phyloP scores from a whole-genome alignment of 2,329 filamentous ascomycete species.

The Clonostachys rhizophaga region DNA sequence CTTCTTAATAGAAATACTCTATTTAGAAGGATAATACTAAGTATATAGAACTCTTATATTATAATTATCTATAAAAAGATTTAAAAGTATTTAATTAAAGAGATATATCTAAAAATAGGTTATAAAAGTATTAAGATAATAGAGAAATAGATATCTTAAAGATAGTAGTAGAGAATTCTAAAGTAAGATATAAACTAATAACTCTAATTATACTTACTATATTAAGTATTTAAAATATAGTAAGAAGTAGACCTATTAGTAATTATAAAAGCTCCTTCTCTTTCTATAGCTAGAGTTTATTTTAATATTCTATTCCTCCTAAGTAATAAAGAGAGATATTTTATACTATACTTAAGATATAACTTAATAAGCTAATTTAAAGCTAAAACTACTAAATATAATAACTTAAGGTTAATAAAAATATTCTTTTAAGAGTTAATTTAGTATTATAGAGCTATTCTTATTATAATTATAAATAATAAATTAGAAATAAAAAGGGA shows the following conservation, averaged over 20 bases:
- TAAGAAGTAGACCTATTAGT: not conserved
- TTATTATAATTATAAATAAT: not conserved
- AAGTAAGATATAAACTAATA: too few relatives aligned
- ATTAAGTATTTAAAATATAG: not conserved
- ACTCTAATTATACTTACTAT: not conserved
- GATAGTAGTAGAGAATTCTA: too few relatives aligned
- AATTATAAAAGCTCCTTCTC: not conserved
- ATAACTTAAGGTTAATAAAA: too few relatives aligned
- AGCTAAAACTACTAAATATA: too few relatives aligned
- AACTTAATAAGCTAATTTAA: too few relatives aligned
- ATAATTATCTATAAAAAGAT: not conserved
- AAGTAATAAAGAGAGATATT: not conserved
- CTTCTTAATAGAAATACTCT: not conserved
- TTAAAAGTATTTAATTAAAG: not conserved
- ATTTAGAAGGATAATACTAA: not conserved
- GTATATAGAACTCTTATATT: not conserved
- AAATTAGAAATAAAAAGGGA: not conserved
- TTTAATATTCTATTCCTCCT: not conserved
- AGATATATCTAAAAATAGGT: not conserved
- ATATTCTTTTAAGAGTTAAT: too few relatives aligned
- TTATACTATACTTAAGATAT: not conserved
- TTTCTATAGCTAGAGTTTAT: not conserved
- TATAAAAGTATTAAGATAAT: not conserved
- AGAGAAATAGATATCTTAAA: not conserved
- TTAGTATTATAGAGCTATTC: not conserved